phyloP scores from a whole-genome alignment of 805 yeast genomes.

The Saturnispora serradocipensis region DNA sequence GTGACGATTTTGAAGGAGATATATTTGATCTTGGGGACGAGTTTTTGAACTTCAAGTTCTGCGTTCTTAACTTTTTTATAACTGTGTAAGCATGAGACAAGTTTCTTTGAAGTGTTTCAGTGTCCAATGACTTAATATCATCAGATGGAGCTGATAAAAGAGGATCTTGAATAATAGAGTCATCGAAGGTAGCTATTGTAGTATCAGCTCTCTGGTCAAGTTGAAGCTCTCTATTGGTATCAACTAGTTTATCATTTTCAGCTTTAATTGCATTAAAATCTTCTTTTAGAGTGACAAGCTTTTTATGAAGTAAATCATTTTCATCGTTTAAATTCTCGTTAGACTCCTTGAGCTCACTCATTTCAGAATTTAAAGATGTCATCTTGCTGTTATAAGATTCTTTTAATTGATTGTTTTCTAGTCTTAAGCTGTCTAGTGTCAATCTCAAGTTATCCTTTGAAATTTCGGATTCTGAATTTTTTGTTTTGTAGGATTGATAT shows the following conservation, averaged over 20 bases:
- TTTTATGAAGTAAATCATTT: slow-evolving; percentile 47
- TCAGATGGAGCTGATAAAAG: slow-evolving; percentile 26
- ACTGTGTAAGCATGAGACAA: slow-evolving; percentile 56
- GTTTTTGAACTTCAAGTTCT: slow-evolving; percentile 7
- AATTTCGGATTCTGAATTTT: slow-evolving; percentile 20
- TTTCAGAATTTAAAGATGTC: slow-evolving; percentile 31
- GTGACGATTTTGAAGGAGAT: slow-evolving; percentile 4
- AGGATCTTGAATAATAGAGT: slow-evolving; percentile 26
- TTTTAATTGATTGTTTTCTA: slow-evolving; percentile 32
- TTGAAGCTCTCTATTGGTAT: slow-evolving; percentile 11
- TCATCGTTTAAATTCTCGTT: slow-evolving; percentile 60
- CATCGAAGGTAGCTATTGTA: slow-evolving; percentile 29
- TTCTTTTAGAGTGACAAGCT: slow-evolving; percentile 21
- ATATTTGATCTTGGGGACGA: neutral
- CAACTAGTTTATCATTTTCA: slow-evolving; percentile 14
- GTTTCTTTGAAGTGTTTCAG: slow-evolving; percentile 57
- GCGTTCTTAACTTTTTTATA: slow-evolving; percentile 46
- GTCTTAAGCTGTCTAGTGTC: slow-evolving; percentile 39
- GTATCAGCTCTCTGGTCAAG: slow-evolving; percentile 17
- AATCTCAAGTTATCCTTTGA: slow-evolving; percentile 30
- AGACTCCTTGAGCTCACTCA: slow-evolving; percentile 39
- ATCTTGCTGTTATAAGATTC: slow-evolving; percentile 32
- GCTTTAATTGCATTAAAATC: slow-evolving; percentile 11
- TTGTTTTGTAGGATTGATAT: slow-evolving; percentile 33
- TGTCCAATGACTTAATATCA: slow-evolving; percentile 42